phyloP scores from a whole-genome alignment of 306 rosid genomes.

The Hippophae gyantsensis region DNA sequence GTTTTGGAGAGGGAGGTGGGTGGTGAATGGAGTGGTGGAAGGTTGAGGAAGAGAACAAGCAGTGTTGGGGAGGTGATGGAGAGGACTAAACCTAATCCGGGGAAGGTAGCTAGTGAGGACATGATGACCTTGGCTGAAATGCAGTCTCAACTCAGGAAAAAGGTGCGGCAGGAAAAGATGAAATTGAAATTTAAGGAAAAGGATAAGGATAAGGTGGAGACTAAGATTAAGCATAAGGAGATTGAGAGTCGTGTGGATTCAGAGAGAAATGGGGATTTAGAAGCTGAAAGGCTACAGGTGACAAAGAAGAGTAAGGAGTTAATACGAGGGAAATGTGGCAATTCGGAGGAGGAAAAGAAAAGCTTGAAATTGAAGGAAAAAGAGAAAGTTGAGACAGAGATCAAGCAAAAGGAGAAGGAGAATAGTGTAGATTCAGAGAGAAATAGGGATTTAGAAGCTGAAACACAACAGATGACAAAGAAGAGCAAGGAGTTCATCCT shows the following conservation, averaged over 20 bases:
- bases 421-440: constrained; percentile 14
- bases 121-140: constrained; percentile 81
- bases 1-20: constrained; percentile 13
- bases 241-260: constrained; percentile 7
- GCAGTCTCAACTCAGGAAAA: constrained; percentile 44
- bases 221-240: constrained; percentile 13
- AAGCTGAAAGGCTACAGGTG: constrained; percentile 6
- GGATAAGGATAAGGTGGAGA: constrained; percentile 16
- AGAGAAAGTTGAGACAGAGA: constrained; percentile 19
- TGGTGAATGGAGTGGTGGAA: constrained; percentile 25
- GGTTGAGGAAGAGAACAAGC: constrained; percentile 50
- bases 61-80: constrained; percentile 63
- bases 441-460: constrained; percentile 15
- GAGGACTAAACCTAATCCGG: constrained; percentile 38
- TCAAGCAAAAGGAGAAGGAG: constrained; percentile 4
- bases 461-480: constrained; percentile 8
- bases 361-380: no score
- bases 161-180: constrained; percentile 30
- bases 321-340: constrained; percentile 17
- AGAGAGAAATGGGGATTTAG: constrained; percentile 18
- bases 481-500: constrained; percentile 19
- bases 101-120: constrained; percentile 40
- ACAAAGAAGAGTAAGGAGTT: constrained; percentile 21
- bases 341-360: constrained; percentile 14
- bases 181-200: constrained; percentile 25